These are phyloP conservation scores for Pulveroboletus ravenelii DNA, from an alignment of 768 basidiomycete species.

Conservation along the genomic window DNA sequence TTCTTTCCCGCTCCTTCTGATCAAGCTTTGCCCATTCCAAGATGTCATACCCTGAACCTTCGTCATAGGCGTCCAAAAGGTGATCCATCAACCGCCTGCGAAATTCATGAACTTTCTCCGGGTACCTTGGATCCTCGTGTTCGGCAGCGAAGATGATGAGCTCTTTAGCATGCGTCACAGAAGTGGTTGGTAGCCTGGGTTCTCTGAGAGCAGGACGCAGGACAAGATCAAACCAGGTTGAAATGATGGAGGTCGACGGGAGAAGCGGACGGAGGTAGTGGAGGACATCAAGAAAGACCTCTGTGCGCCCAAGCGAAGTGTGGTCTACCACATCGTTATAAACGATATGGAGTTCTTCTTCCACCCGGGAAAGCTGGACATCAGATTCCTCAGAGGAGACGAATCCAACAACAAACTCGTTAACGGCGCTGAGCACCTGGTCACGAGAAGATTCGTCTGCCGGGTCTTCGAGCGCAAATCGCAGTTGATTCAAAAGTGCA, in stretches of 20 bases:
- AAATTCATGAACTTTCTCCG: slow-evolving; percentile 59
- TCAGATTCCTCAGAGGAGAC: slow-evolving; percentile 45
- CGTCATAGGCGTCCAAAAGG: slow-evolving; percentile 71
- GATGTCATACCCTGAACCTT: slow-evolving; percentile 66
- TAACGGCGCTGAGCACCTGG: slow-evolving; percentile 46
- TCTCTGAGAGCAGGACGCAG: slow-evolving; percentile 75
- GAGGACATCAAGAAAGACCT: slow-evolving; percentile 63
- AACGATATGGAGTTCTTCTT: slow-evolving; percentile 63
- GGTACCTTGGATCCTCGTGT: slow-evolving; percentile 38
- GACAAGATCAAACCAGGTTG: slow-evolving; percentile 77
- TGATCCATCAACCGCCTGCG: slow-evolving; percentile 66
- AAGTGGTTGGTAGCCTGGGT: slow-evolving; percentile 55
- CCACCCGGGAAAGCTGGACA: slow-evolving; percentile 43
- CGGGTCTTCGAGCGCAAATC: slow-evolving; percentile 50
- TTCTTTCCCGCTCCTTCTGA: slow-evolving; percentile 53
- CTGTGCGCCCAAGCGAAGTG: slow-evolving; percentile 54
- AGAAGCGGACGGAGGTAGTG: slow-evolving; percentile 59
- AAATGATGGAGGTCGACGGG: slow-evolving; percentile 61
- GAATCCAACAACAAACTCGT: slow-evolving; percentile 52
- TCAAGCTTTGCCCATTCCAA: slow-evolving; percentile 71
- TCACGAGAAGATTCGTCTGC: slow-evolving; percentile 47
- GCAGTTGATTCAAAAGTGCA: slow-evolving; percentile 47
- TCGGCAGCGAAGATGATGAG: slow-evolving; percentile 61
- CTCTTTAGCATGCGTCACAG: slow-evolving; percentile 65
- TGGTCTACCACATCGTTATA: slow-evolving; percentile 64